Evolutionary conservation across 164 flowering plant species (phyloP), one percentile per base, ranked within the genome.

Genomic region (Annona cherimola): DNA sequence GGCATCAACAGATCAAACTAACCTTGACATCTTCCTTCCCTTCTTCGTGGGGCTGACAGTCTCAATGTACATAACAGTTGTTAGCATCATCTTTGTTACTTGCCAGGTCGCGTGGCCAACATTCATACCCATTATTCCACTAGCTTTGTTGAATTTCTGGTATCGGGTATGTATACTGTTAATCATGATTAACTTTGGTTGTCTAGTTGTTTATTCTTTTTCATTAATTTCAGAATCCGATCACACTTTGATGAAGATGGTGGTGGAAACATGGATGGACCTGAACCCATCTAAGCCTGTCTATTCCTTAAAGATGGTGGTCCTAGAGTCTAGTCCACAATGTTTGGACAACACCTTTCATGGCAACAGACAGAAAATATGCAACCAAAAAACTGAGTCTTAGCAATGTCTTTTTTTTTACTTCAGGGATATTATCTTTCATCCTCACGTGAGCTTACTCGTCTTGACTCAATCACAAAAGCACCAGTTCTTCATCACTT

Each of bases 41-140:
- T 85, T 95, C 61, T 71, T 91, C 16, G 45, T 88, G 74, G 78
- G 80, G 40, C 1, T 95, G 0, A 73, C 83, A 3, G 14, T 89
- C 57, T 76, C 93, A 18, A 86, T 88, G 92, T 91, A 83, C 81
- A 69, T 86, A 71, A 81, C 91, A 18, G 73, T 91, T 66, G 73
- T 91, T 69, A 78, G 97, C 82, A 88, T 91, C 78, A 71, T 95
- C 71, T 76, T 91, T 62, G 78, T 95, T 74, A 91, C 89, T 46
- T 91, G 96, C 55, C 99, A 91, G 74, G 86, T 90, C 79, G 83
- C 98, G 74, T 95, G 98, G 99, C 99, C 98, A 3, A 89, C 93
- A 0, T 69, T 84, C 2, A 85, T 93, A 79, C 77, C 90, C 19
- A 9, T 95, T 40, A 72, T 93, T 71, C 99, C 99, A 14, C 88